A percentile compares a stretch with the other conserved stretches of the same genome.
Conservation (phyloP, 495 filamentous ascomycete species). For the Elasticomyces elasticus region DNA sequence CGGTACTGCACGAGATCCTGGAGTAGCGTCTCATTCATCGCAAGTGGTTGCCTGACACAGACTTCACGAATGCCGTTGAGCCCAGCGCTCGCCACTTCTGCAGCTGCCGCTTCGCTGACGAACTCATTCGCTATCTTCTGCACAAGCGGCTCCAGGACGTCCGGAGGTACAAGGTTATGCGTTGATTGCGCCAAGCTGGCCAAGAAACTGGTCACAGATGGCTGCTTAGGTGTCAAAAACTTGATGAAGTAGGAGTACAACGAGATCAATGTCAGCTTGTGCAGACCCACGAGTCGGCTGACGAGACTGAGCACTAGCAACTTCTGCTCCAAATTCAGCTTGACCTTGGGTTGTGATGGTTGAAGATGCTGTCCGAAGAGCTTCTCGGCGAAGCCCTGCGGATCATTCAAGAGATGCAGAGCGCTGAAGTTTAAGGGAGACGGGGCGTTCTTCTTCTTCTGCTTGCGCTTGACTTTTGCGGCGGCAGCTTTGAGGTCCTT, state of each 20-base stretch:
- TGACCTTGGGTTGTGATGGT: conserved; percentile 60
- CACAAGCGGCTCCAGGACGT: conserved; percentile 81
- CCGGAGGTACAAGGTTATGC: conserved; percentile 84
- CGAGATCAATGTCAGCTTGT: conserved; percentile 76
- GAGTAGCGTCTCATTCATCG: conserved; percentile 90
- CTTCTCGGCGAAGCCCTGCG: conserved; percentile 85
- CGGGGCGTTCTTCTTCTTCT: conserved; percentile 76
- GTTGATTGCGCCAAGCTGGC: conserved; percentile 86
- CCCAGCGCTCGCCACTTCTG: conserved; percentile 84
- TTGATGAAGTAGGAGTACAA: conserved; percentile 84
- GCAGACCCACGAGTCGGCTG: conserved; percentile 80
- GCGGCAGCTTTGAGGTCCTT: conserved; percentile 69
- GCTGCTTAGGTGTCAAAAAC: conserved; percentile 77
- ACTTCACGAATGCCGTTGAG: conserved; percentile 93
- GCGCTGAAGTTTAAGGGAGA: conserved; percentile 93
- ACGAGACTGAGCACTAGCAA: conserved; percentile 79
- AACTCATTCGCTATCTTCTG: conserved; percentile 98
- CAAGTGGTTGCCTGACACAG: conserved; percentile 80
- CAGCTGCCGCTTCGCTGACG: conserved; percentile 84
- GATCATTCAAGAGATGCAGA: conserved; percentile 91
- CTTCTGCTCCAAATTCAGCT: conserved; percentile 78
- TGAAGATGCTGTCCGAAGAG: conserved; percentile 89
- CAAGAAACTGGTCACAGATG: conserved; percentile 86
- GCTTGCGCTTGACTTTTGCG: conserved; percentile 64
- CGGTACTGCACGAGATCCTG: conserved; percentile 94